These are phyloP conservation scores for Epichloe sibirici DNA, from an alignment of 2,329 filamentous ascomycete species.

Conservation along the genomic window DNA sequence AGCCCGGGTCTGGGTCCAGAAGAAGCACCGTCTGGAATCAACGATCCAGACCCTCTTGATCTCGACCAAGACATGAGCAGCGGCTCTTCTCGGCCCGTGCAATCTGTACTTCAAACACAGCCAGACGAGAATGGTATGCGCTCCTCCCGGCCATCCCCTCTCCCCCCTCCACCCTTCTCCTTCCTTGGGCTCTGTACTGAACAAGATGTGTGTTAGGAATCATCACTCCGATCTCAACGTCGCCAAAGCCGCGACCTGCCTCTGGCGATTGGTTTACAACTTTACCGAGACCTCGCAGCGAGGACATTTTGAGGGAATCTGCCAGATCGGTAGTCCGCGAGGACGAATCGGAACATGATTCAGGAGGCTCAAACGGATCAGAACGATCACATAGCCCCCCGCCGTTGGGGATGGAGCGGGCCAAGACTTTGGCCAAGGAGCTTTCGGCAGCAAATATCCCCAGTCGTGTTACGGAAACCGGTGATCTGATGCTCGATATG, in stretches of 20 bases:
- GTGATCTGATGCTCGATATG: conserved; percentile 97
- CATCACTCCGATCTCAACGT: conserved; percentile 40
- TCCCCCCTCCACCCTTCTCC: neutral
- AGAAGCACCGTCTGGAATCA: conserved; percentile 27
- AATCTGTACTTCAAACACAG: conserved; percentile 26
- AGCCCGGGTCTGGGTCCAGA: conserved; percentile 56
- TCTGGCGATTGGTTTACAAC: conserved; percentile 39
- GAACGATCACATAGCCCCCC: conserved; percentile 67
- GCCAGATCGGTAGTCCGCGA: conserved; percentile 27
- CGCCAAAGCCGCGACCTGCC: conserved; percentile 34
- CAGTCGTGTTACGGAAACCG: conserved; percentile 79
- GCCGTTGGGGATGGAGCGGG: conserved; percentile 64
- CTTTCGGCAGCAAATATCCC: conserved; percentile 85
- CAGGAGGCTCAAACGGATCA: conserved; percentile 23
- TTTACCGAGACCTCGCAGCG: conserved; percentile 36
- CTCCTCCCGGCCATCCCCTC: neutral
- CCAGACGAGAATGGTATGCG: conserved; percentile 18
- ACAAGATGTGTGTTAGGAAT: conserved; percentile 24
- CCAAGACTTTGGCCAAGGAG: conserved; percentile 73
- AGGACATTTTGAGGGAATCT: conserved; percentile 39
- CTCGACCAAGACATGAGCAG: conserved; percentile 36
- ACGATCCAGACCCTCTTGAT: conserved; percentile 59
- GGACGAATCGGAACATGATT: conserved; percentile 23
- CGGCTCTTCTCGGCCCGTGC: conserved; percentile 30
- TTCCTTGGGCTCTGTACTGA: conserved; percentile 1